Evolutionary conservation across 257 asterid species (phyloP), one percentile per base, ranked within the genome.

Genomic region (Petrea volubilis): DNA sequence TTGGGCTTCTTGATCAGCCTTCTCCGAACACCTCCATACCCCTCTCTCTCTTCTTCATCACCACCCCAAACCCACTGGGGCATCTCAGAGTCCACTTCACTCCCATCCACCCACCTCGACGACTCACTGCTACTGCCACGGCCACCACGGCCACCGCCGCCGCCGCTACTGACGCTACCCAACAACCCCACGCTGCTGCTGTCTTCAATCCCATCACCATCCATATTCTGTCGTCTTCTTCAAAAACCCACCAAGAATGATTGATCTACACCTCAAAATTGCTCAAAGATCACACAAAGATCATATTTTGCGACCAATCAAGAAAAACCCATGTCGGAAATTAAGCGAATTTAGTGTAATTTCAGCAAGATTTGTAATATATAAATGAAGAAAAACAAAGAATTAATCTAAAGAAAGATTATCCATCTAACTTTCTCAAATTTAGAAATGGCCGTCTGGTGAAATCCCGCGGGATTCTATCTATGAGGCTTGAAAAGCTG

Each of bases 21-120:
- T 73, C 96, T 84, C 50, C 96, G 75, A 50, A 88, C 80, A 78
- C 83, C 73, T 52, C 86, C 96, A 83, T 77, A 88, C 24, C 80
- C 88, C 81, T 85, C 88, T 72, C 81, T 75, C 28, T 44, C 76
- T 51, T 68, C 88, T 15, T 77, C 88, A 17, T 78, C 89, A 1
- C 64, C 87, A 1, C 12, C 73, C 68, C 77, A 71, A 21, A 86
- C 74, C 90, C 86, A 84, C 11, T 88, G 78, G 9, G 90, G 82
- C 4, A 91, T 67, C 55, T 92, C 96, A 0, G 95, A 83, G 62
- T 85, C 92, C 81, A 88, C 95, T 50, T 91, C 99, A 77, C 93
- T 91, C n/a, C 99, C 99, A 80, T 95, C 97, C 56, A 95, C 99
- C 99, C 99, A 94, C 81, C 96, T 79, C 27, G 74, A 76, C 15